Base-by-base conservation (phyloP, 352 stramenopile genomes). In the Aphanomyces astaci region DNA sequence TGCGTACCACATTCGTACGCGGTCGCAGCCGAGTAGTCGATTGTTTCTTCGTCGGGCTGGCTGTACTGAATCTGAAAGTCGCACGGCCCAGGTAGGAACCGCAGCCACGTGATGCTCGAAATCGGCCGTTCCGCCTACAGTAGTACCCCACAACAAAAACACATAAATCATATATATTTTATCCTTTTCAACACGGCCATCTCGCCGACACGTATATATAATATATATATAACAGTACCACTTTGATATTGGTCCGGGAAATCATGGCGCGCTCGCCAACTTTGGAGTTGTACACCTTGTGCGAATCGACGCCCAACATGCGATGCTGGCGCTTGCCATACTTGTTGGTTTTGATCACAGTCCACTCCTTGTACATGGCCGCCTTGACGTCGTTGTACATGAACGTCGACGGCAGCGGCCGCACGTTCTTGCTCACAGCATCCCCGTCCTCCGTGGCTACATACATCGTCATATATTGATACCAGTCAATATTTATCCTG, bases 311-410 rank as follows among this genome's bases (percentile, higher is more conserved):
- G 52, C 87, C 87, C 25, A 95, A 71, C 84, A 95, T 94, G 27
- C 87, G 85, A 40, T 92, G 83, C 75, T 95, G 87, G 64, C 86
- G 86, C 71, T 94, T 94, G 75, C 87, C 86, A 66, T 90, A 95
- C 71, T 95, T 95, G 79, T 95, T 95, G 71, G 93, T 95, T 75
- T 95, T 95, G 66, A 92, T 90, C 43, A 95, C 80, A 33, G 87
- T 87, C 87, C 87, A 95, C 70, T 95, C 87, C 71, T 95, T 94
- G 74, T 93, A 95, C 84, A 93, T 94, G 4, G 82, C 87, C 2
- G 85, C 87, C 24, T 85, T 95, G 57, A 95, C 85, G 72, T 95
- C 87, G 74, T 95, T 95, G 64, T 93, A 95, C 87, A 95, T 95
- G 73, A 95, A 95, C 33, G 86, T 95, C 66, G 92, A 84, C 0